Evolutionary conservation across 2,329 filamentous ascomycete genomes (phyloP), one percentile per base, ranked within the genome.

Genomic region (Pezicula carpinea): DNA sequence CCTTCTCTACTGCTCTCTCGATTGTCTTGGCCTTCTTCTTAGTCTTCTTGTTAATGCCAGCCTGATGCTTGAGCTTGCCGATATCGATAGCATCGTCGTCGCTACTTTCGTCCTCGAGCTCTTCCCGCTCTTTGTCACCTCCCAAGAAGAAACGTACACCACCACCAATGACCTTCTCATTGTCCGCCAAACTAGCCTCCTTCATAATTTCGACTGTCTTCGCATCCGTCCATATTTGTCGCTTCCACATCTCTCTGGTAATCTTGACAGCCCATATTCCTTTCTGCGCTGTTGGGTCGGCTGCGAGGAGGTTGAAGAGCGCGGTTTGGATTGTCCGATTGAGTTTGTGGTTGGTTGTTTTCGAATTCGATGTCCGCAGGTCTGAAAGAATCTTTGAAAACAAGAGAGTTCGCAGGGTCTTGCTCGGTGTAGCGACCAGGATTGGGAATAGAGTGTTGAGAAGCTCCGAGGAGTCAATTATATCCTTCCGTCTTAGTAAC

Each of bases 191-290:
- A 46, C 85, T 83, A 0, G 92, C 90, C 68, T 96, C 87, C 69
- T 95, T 95, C 91, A 99, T 97, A 55, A 97, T 88, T 61, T 96
- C 90, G n/a, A 97, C 93, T 0, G 92, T 84, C 65, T 91, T 93
- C 2, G 90, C 81, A 60, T 99, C 93, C 8, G 87, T 89, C 93
- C 93, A 99, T 53, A 97, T 84, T 59, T 96, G 91, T 39, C 92
- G 80, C 69, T 91, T 95, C 93, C 93, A 99, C 62, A 99, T 74
- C 71, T 99, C 93, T 52, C 92, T 80, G 4, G 91, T 95, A 54
- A 99, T 79, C 68, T 96, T 96, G 51, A 96, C 89, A 3, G 93
- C 90, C 93, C 93, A 99, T 42, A 99, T 76, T 4, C 87, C 89
- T 61, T 95, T 93, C 1, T 88, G 77, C 1, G 90, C 95, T 7